These are phyloP conservation scores for Volvox reticuliferus DNA, from an alignment of 139 green algal species.

Conservation along the genomic window DNA sequence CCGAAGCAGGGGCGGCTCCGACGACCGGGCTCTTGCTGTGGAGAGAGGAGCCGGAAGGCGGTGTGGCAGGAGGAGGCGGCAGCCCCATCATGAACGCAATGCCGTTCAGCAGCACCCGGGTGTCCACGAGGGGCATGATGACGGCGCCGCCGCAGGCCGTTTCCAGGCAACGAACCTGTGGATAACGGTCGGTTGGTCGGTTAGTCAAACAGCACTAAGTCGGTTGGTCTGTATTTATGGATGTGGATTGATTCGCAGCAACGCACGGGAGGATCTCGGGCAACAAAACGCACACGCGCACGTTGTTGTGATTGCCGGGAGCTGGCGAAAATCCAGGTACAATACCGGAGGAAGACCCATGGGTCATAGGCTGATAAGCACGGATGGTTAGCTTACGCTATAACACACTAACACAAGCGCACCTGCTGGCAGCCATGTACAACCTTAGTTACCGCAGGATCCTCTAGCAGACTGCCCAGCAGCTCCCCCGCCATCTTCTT, in stretches of 20 bases:
- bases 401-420: neutral
- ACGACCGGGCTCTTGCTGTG: neutral
- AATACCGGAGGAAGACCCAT: no score
- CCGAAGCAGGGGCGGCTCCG: no score
- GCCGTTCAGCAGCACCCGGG: neutral
- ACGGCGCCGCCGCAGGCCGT: neutral
- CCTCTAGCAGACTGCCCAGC: neutral
- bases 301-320: no score
- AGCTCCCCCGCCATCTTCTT: neutral
- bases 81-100: neutral
- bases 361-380: no score
- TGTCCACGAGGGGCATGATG: neutral
- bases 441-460: constrained; percentile 12
- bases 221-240: no score
- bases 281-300: no score
- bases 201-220: no score
- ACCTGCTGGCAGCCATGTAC: constrained; percentile 28
- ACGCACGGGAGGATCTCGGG: no score
- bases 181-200: neutral
- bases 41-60: neutral
- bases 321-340: no score
- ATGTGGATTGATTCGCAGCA: no score
- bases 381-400: no score
- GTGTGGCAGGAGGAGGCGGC: neutral
- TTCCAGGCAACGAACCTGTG: neutral